These are phyloP conservation scores for Pythium dissotocum DNA, from an alignment of 352 stramenopile species.

Conservation along the genomic window DNA sequence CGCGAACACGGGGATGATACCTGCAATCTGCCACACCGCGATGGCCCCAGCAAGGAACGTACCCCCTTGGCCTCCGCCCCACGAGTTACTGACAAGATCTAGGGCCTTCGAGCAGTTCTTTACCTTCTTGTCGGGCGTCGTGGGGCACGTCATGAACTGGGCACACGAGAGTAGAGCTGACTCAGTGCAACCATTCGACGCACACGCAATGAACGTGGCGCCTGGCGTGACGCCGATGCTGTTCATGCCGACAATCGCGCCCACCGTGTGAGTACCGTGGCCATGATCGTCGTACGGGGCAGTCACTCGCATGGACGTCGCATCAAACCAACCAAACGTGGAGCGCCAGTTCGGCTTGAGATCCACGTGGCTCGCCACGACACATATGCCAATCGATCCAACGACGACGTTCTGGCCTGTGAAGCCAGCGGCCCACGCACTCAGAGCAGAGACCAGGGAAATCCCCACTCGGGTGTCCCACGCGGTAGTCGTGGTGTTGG, in stretches of 20 bases:
- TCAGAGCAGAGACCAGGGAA: too few species aligned
- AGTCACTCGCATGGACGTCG: constrained; percentile 7
- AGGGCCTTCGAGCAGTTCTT: constrained; percentile 28
- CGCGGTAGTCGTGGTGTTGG: too few species aligned
- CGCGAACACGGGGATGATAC: constrained; percentile 32
- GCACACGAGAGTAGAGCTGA: constrained; percentile 24
- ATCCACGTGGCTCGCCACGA: not conserved
- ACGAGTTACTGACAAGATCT: constrained; percentile 28
- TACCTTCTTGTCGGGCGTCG: constrained; percentile 7
- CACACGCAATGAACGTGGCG: constrained; percentile 31
- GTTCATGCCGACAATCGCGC: constrained; percentile 10
- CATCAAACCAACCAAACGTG: constrained; percentile 24
- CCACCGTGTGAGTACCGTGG: constrained; percentile 11
- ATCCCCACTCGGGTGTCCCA: too few species aligned
- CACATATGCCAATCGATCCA: too few species aligned
- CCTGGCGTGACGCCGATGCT: constrained; percentile 15
- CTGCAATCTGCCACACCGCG: constrained; percentile 18
- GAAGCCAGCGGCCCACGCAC: too few species aligned
- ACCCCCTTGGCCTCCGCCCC: constrained; percentile 16
- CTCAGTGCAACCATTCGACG: constrained; percentile 11
- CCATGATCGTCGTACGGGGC: constrained; percentile 20
- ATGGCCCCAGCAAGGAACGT: constrained; percentile 11
- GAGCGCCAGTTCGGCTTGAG: constrained; percentile 25
- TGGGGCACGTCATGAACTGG: constrained; percentile 30
- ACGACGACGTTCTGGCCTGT: too few species aligned